These are phyloP conservation scores for Massariosphaeria phaeospora DNA, from an alignment of 495 filamentous ascomycete genomes.

Conservation along the genomic window DNA sequence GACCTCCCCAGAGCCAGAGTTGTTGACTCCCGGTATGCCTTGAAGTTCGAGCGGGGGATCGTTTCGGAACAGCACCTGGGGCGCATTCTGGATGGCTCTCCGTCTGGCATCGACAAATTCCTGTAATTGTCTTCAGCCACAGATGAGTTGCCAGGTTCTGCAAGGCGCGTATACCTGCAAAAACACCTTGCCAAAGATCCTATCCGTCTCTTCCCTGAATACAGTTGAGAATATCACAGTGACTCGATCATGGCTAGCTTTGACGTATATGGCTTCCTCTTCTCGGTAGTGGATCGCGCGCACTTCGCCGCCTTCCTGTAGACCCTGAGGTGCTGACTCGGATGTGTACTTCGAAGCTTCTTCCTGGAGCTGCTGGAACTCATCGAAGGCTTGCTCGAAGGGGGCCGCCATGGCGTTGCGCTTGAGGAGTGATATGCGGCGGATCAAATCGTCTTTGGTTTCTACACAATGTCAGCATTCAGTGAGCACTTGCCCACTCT, in stretches of 20 bases:
- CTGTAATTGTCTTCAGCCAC: constrained; percentile 47
- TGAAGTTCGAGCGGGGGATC: constrained; percentile 90
- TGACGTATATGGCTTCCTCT: constrained; percentile 99
- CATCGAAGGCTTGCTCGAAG: constrained; percentile 92
- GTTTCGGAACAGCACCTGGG: constrained; percentile 94
- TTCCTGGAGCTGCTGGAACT: constrained; percentile 77
- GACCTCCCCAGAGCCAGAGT: constrained; percentile 67
- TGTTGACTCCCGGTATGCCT: constrained; percentile 73
- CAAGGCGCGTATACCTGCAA: constrained; percentile 50
- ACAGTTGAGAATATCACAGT: constrained; percentile 99
- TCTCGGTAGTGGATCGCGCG: constrained; percentile 98
- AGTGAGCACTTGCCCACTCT: background rate
- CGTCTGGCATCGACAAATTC: constrained; percentile 96
- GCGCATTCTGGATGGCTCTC: constrained; percentile 93
- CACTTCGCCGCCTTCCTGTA: constrained; percentile 81
- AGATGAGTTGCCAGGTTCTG: too few relatives aligned
- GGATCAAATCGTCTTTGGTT: constrained; percentile 75
- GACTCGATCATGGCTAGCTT: constrained; percentile 91
- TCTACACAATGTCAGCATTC: constrained; percentile 45
- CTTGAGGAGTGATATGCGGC: constrained; percentile 81
- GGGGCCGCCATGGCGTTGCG: constrained; percentile 98
- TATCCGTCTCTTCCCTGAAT: constrained; percentile 94
- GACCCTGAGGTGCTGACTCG: constrained; percentile 84
- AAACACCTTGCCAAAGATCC: constrained; percentile 96
- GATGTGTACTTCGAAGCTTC: constrained; percentile 84